A percentile compares a stretch with the other conserved stretches of the same genome.
Conservation (phyloP, 2,329 filamentous ascomycete genomes). For the Scleromitrula shiraiana region DNA sequence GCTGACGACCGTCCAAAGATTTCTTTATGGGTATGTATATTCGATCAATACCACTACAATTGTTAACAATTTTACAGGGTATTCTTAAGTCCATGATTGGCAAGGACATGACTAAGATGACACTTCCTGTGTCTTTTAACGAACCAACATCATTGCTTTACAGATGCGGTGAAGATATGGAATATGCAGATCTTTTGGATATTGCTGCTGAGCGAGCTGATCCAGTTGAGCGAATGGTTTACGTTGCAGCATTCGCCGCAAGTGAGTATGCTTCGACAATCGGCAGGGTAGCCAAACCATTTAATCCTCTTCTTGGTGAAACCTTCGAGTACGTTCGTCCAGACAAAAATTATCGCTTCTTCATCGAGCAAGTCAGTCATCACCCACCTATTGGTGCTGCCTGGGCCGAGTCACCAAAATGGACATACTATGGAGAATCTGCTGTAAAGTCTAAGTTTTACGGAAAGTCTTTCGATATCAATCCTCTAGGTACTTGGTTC, state of each 20-base stretch:
- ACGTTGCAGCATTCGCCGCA: slow-evolving; percentile 90
- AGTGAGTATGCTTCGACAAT: slow-evolving; percentile 97
- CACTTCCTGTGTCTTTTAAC: slow-evolving; percentile 94
- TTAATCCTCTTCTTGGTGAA: slow-evolving; percentile 92
- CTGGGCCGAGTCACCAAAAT: slow-evolving; percentile 83
- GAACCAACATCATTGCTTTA: slow-evolving; percentile 94
- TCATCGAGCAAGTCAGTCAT: slow-evolving; percentile 96
- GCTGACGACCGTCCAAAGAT: slow-evolving; percentile 89
- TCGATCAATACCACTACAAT: background rate
- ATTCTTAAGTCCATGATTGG: slow-evolving; percentile 99
- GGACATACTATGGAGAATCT: slow-evolving; percentile 97
- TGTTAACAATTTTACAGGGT: slow-evolving; percentile 46
- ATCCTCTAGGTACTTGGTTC: slow-evolving; percentile 96
- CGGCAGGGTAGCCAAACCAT: slow-evolving; percentile 92
- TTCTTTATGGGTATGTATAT: slow-evolving; percentile 75
- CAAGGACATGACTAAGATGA: slow-evolving; percentile 99
- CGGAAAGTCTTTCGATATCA: slow-evolving; percentile 95
- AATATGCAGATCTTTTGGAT: slow-evolving; percentile 89
- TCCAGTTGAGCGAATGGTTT: slow-evolving; percentile 85
- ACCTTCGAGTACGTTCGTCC: slow-evolving; percentile 95
- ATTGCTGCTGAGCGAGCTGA: slow-evolving; percentile 77
- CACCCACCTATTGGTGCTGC: slow-evolving; percentile 92
- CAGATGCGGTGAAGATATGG: slow-evolving; percentile 94
- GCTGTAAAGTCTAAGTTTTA: slow-evolving; percentile 96
- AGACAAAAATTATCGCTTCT: slow-evolving; percentile 96